Evolutionary conservation across 2,329 filamentous ascomycete species (phyloP).

Genomic region (Onygenales sp.): DNA sequence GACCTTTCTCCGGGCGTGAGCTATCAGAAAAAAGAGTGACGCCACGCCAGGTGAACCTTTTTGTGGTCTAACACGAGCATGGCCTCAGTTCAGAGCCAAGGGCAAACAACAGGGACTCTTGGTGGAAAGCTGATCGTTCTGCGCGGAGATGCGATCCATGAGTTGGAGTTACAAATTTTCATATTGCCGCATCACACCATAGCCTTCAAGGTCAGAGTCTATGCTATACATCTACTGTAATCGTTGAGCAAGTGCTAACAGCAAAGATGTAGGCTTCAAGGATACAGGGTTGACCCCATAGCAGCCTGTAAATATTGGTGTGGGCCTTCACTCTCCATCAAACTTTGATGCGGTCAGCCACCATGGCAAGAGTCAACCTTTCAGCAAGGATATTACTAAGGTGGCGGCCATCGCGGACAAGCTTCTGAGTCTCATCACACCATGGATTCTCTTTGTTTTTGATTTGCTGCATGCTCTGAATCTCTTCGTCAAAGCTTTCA

Average conservation of each 20-base stretch:
- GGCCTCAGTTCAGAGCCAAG: neutral
- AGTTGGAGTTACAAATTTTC: neutral
- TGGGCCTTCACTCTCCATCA: neutral
- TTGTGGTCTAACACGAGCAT: neutral
- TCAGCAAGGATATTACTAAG: too few relatives aligned
- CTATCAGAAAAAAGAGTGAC: neutral
- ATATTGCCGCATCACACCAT: neutral
- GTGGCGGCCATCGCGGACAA: too few relatives aligned
- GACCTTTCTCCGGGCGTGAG: neutral
- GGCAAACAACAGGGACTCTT: neutral
- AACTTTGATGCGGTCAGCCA: neutral
- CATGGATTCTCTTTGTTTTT: too few relatives aligned
- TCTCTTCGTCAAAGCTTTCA: too few relatives aligned
- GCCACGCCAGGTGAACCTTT: too few relatives aligned
- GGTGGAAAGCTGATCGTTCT: neutral
- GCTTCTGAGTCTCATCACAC: too few relatives aligned
- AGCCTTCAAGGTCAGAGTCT: neutral
- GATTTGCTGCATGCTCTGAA: too few relatives aligned
- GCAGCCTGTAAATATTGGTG: neutral
- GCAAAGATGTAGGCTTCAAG: too few relatives aligned
- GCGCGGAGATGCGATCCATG: neutral
- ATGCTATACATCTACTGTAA: too few relatives aligned
- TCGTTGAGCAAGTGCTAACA: too few relatives aligned
- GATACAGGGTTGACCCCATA: neutral
- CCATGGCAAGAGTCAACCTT: too few relatives aligned